Base-by-base conservation (phyloP, 1,284 basidiomycete species). In the Irpex sp. region DNA sequence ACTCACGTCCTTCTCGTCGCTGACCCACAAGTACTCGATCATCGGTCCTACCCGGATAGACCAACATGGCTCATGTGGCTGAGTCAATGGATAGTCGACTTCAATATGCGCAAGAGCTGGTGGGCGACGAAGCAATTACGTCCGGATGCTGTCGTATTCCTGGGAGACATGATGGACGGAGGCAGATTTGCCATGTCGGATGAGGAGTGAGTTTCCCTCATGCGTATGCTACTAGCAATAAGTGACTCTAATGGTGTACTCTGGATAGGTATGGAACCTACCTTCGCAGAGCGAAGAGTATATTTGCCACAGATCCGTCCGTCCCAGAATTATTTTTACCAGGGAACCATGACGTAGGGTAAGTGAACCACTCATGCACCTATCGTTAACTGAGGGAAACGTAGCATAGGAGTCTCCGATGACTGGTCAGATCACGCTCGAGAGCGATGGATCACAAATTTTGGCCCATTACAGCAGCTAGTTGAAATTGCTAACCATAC, bases 301-400 rank as follows among this genome's bases (percentile, higher is more conserved):
- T 93, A 43, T 94, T 94, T 75, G 72, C 78, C 9, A 67, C 79
- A 1, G 70, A 78, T 56, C 61, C 71, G 17, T 67, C 68, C 11
- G 73, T 80, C 58, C 83, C 78, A 62, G 76, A 83, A 65, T 88
- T 90, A 72, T 92, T 87, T 70, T 83, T 95, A 33, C 90, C 94
- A 1, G 95, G 95, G 5, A 97, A 97, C 71, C 93, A 94, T 69
- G 95, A 97, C 71, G 83, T 92, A 50, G 92, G 90, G 84, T 92
- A 70, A 56, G 79, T 72, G 31, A 47, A 58, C 1, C 33, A 60
- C 31, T 3, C 56, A 57, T 39, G 62, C 59, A 59, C 59, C 26
- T 51, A 55, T 46, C 61, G 39, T 37, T 31, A 36, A 58, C 57
- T 61, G 66, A 65, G 62, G 59, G 60, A 35, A 26, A 54, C 31